Evolutionary conservation across 495 filamentous ascomycete genomes (phyloP).

Genomic region (Hypoxylon fuscum): DNA sequence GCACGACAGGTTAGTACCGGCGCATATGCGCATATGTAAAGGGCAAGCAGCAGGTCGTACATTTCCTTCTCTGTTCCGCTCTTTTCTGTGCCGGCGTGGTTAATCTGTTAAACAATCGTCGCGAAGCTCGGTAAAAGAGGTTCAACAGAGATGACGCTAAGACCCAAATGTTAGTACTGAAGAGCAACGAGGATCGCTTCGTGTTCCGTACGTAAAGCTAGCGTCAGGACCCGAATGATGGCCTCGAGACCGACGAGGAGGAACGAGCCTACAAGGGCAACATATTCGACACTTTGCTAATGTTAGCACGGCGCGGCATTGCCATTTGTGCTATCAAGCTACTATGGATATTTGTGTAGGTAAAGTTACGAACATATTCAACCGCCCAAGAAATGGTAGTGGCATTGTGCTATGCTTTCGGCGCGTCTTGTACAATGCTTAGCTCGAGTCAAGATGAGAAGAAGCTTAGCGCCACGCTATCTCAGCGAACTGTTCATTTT

Average conservation of each 20-base stretch:
- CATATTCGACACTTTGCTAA: slow-evolving; percentile 74
- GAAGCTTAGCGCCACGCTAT: slow-evolving; percentile 33
- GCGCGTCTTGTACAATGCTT: slow-evolving; percentile 29
- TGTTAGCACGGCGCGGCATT: too few species aligned
- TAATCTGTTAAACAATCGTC: slow-evolving; percentile 81
- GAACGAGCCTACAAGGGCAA: slow-evolving; percentile 84
- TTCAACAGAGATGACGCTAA: slow-evolving; percentile 78
- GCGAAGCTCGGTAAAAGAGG: slow-evolving; percentile 84
- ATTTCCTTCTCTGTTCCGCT: slow-evolving; percentile 66
- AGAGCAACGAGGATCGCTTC: not conserved
- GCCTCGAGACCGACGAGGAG: slow-evolving; percentile 81
- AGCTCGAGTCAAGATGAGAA: slow-evolving; percentile 19
- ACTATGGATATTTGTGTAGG: not conserved
- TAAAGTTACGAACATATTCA: slow-evolving; percentile 68
- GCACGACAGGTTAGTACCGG: slow-evolving; percentile 28
- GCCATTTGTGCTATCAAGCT: too few species aligned
- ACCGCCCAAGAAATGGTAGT: slow-evolving; percentile 83
- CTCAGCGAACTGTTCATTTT: slow-evolving; percentile 34
- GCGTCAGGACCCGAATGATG: slow-evolving; percentile 85
- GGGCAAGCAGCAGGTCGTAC: slow-evolving; percentile 44
- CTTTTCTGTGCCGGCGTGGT: slow-evolving; percentile 72
- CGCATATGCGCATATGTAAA: not conserved
- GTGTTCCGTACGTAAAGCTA: slow-evolving; percentile 77
- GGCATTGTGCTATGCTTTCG: slow-evolving; percentile 69
- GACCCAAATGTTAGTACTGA: slow-evolving; percentile 33